Base-by-base conservation (phyloP, 1,284 basidiomycete species). In the Paramarasmius palmivorus region DNA sequence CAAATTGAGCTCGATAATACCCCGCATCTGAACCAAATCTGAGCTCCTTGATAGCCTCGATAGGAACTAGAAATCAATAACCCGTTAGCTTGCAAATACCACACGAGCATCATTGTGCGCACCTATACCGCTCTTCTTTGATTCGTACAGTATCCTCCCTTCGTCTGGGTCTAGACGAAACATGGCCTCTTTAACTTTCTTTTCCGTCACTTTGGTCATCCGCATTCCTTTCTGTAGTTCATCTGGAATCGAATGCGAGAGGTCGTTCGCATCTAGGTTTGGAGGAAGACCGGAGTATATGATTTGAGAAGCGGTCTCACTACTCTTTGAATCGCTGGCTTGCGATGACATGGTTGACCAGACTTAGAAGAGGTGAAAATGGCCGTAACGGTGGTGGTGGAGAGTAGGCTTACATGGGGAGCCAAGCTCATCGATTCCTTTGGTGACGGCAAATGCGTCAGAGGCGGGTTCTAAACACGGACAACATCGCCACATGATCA, bases 21-120 rank as follows among this genome's bases (percentile, higher is more conserved):
- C 88, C 76, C 25, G 92, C 84, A 57, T 92, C 82, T 9, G 83
- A 65, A 42, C 88, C 92, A 6, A 89, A 83, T 12, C 96, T 89
- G 8, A 99, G 83, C 65, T 98, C 95, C 58, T 94, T 90, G 68
- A 99, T 94, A 60, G 84, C 85, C 68, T 93, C 92, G 61, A 98
- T 89, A 3, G 91, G 88, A 52, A 97, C 94, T 92, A 56, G 32
- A 44, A 26, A 38, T 44, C 8, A 26, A 19, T 36, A 26, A 47
- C 55, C 22, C 35, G n/a, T 15, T 44, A 35, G 52, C 52, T 26
- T 56, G 41, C 39, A 20, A 23, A 20, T 41, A 29, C 37, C 26
- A 34, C 41, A 52, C 26, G n/a, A 34, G 3, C 19, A 41, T 32
- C 34, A 39, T 15, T 22, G 41, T 19, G 83, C 89, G 59, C 60